Evolutionary conservation across 352 stramenopile genomes (phyloP), one percentile per base, ranked within the genome.

Genomic region (Globisporangium camurandrum): DNA sequence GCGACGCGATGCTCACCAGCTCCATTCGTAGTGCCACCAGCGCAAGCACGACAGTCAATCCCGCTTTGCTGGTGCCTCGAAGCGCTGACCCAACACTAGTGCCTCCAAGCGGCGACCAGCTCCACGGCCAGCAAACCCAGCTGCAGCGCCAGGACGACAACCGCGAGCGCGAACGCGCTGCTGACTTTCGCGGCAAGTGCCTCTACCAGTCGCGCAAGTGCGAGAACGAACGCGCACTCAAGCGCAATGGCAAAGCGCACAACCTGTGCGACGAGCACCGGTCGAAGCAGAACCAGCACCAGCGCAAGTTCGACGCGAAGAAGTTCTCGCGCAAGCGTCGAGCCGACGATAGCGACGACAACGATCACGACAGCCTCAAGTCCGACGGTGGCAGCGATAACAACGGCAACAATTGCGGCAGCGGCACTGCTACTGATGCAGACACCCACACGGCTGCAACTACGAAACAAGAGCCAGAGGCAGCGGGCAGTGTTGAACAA

Each of bases 301-400:
- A 90, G 50, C 75, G 78, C 54, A 90, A 87, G 55, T 88, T 90
- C 41, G 78, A 90, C 53, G 76, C 71, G 33, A 90, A 87, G 54
- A 88, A 86, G 61, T 87, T 84, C 62, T 78, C 69, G 19, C 62
- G 70, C 36, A 75, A 75, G 45, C 62, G 69, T 40, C 62, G 51
- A 27, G 48, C 48, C 26, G 53, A 41, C 26, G 33, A 52, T 46
- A 46, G 51, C 30, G 48, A 48, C 26, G 53, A 41, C 26, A 36
- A 52, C 49, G 52, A 51, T 23, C 40, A 54, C n/a, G 46, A 46
- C 4, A 16, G 11, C 23, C 19, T 31, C 7, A 12, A 17, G 6
- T 10, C 17, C 7, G 36, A 41, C 36, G 16, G n/a, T 19, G 19
- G n/a, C 36, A 24, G 16, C n/a, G 36, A 41, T n/a, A n/a, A n/a